Base-by-base conservation (phyloP, 2,329 filamentous ascomycete genomes). In the Proliferodiscus dingleyae region DNA sequence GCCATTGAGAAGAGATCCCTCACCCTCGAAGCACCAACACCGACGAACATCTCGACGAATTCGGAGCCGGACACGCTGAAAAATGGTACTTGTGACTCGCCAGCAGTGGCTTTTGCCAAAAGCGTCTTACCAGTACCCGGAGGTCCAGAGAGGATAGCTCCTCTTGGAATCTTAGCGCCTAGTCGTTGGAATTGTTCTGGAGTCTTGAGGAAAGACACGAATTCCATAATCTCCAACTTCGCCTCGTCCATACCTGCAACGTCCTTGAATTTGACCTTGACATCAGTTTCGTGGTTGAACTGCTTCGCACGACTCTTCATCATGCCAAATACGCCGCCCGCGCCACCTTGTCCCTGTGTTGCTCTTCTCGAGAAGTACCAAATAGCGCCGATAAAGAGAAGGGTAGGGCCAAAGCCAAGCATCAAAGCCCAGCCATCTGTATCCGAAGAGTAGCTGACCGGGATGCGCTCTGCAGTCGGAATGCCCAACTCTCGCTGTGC, bases 11-110 rank as follows among this genome's bases (percentile, higher is more conserved):
- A 98, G 42, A 98, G 72, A 67, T 98, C 93, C 59, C 93, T 83
- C 41, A 98, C 93, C 68, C 93, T 81, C 23, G 91, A 97, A 16
- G 93, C 88, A 68, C 93, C 93, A 49, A 98, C 93, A 80, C 93
- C 93, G 41, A 98, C 93, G 64, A 98, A 98, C 91, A 98, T 98
- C 71, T 98, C 93, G 24, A 98, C 91, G 64, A 98, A 98, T 66
- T 98, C 93, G 39, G 93, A 98, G 64, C 93, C 93, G 66, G 89
- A 96, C 59, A 98, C 93, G 61, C 88, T 95, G 77, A 90, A 98
- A 77, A 98, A 98, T 0, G 93, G 93, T 24, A 98, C 93, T 34
- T 87, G 85, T 21, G 93, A 96, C 71, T 98, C 93, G 64, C 93
- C 93, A 41, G 93, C 93, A 8, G 93, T 98, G 11, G 93, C 93